Evolutionary conservation across 2,329 filamentous ascomycete genomes (phyloP), one percentile per base, ranked within the genome.

Genomic region (Leptodontidium sp.): DNA sequence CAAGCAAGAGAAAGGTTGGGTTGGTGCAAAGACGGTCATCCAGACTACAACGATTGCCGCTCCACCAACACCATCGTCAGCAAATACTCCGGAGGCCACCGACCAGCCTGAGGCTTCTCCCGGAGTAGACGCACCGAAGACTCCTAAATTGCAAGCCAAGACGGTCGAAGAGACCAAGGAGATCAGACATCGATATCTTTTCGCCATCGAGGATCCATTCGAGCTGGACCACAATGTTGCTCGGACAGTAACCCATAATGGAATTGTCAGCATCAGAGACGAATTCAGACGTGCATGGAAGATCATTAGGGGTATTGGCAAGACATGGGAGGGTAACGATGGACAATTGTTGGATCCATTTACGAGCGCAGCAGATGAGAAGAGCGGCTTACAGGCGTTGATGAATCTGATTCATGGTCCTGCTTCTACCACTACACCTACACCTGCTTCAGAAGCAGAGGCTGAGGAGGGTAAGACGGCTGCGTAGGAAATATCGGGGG

Each of bases 121-220:
- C 24, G 67, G 40, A 12, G 15, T 52, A n/a, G 70, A 71, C 32
- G 14, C 62, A 24, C 64, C 45, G 2, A 65, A 67, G 45, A 67
- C 64, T 50, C 59, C 70, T 1, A 75, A 74, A 47, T 62, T 66
- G 9, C 61, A 59, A 12, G 35, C 57, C 32, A 74, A 73, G 64
- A 73, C 68, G 0, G 65, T 75, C 12, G 77, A 77, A 64, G 77
- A 79, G 57, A 75, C 72, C 7, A 92, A 91, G 74, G 92, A 94
- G 76, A 86, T 95, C 15, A 88, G 92, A 1, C 88, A 94, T 76
- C 88, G 93, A 14, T 97, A 93, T 78, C 85, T 97, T 4, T 92
- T 97, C 73, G 93, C 93, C 40, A 94, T 98, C 69, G 94, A 97
- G 78, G 94, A 97, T 78, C 94, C 94, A 0, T 97, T 97, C 76